Percentiles rank a stretch among this genome's conserved stretches.
phyloP scores from a whole-genome alignment of 176 grass and related monocot genomes.

The Aegilops sharonensis region DNA sequence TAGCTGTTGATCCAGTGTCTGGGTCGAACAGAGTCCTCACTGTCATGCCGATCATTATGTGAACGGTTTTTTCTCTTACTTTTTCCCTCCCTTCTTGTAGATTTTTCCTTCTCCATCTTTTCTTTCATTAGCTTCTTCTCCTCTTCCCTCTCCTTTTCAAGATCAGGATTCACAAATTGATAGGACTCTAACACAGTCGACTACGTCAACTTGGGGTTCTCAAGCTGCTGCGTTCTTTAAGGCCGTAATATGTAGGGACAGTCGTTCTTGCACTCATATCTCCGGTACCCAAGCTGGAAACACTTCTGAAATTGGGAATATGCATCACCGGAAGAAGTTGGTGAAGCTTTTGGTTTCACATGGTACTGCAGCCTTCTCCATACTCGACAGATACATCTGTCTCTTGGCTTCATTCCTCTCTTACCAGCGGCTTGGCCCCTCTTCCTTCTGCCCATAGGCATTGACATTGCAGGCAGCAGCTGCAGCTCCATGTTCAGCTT shows the following conservation, averaged over 20 bases:
- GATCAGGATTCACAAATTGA: slow-evolving; percentile 62
- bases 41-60: slow-evolving; percentile 27
- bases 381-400: slow-evolving; percentile 89
- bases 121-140: slow-evolving; percentile 41
- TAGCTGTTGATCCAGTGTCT: slow-evolving; percentile 50
- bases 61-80: slow-evolving; percentile 64
- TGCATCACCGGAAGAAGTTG: slow-evolving; percentile 31
- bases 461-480: slow-evolving; percentile 73
- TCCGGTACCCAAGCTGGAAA: slow-evolving; percentile 79
- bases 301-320: slow-evolving; percentile 74
- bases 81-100: slow-evolving; percentile 41
- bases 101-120: slow-evolving; percentile 30
- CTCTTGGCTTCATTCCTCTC: slow-evolving; percentile 86
- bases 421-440: slow-evolving; percentile 72
- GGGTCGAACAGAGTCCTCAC: slow-evolving; percentile 70
- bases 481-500: slow-evolving; percentile 63
- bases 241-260: slow-evolving; percentile 62
- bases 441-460: slow-evolving; percentile 88
- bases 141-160: slow-evolving; percentile 47
- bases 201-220: slow-evolving; percentile 79
- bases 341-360: slow-evolving; percentile 53
- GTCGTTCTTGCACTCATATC: slow-evolving; percentile 83
- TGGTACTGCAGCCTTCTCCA: slow-evolving; percentile 64
- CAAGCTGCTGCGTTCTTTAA: slow-evolving; percentile 61
- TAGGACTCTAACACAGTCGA: slow-evolving; percentile 38